Evolutionary conservation across 2,329 filamentous ascomycete genomes (phyloP), one percentile per base, ranked within the genome.

Genomic region (Reticulascus tulasneorum): DNA sequence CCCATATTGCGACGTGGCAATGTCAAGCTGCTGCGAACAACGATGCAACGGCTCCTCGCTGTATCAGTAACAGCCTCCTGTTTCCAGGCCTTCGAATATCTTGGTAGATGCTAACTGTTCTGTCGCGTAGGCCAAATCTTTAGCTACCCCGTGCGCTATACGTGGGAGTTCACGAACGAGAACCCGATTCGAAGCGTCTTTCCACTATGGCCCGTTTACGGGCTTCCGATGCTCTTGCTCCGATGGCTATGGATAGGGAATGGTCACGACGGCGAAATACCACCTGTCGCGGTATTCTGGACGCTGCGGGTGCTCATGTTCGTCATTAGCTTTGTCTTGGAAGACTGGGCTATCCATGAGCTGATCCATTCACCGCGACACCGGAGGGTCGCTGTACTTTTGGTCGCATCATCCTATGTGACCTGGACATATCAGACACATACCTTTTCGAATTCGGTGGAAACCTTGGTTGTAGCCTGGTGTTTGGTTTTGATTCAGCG

Each of bases 391-490:
- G 87, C 89, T 9, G 77, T 94, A 28, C 71, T 94, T 29, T 73
- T 98, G 38, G 85, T 96, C 42, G 89, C 91, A 29, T 97, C 91
- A 19, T 96, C 89, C 18, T 98, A 97, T 64, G 91, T 96, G 50
- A 98, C 93, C 30, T 98, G 93, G 91, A 96, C 91, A 28, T 95
- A 91, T 65, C 93, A 98, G 64, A 93, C 88, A 13, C 93, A 98
- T 63, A 97, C 93, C 10, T 97, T 98, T 61, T 97, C 91, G 45
- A 98, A 98, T 64, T 94, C 91, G 44, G 77, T 97, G 48, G 93
- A 98, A 67, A 97, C 93, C 4, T 69, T 98, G 50, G 75, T 91
- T 33, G 89, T 98, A 33, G 78, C 87, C 35, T 98, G 93, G 93
- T 90, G 86, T 54, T 66, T 98, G 60, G 90, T 97, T 30, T 66